phyloP scores from a whole-genome alignment of 2,329 filamentous ascomycete genomes.

The Pseudopyricularia cyperi region DNA sequence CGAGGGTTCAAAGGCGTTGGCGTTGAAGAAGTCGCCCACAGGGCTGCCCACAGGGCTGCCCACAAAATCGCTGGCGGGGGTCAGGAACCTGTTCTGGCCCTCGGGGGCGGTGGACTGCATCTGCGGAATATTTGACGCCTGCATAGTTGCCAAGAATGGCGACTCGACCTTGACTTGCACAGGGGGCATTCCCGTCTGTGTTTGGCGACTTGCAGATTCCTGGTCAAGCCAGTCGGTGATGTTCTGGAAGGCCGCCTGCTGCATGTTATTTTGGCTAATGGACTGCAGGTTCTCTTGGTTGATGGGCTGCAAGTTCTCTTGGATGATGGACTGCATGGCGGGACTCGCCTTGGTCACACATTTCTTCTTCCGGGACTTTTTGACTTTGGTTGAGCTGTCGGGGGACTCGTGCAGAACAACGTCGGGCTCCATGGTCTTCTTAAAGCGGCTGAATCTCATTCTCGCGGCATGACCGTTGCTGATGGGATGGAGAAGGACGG shows the following conservation, averaged over 20 bases:
- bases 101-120: too few relatives aligned
- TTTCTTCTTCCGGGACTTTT: conserved; percentile 29
- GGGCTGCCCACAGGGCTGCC: too few relatives aligned
- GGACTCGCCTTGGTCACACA: background rate
- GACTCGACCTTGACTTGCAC: background rate
- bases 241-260: too few relatives aligned
- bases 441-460: conserved; percentile 45
- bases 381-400: conserved; percentile 27
- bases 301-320: background rate
- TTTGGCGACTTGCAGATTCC: background rate
- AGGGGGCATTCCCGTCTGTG: background rate
- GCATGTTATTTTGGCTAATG: too few relatives aligned
- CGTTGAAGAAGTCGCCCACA: conserved; percentile 16
- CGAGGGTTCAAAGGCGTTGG: conserved; percentile 15
- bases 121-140: background rate
- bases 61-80: conserved; percentile 36
- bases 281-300: too few relatives aligned
- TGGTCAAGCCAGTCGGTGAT: too few relatives aligned
- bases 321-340: background rate
- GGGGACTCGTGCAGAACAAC: conserved; percentile 26
- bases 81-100: conserved; percentile 28
- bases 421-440: conserved; percentile 27
- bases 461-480: conserved; percentile 48
- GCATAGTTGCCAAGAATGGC: background rate
- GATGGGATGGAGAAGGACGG: conserved; percentile 38